Percentiles rank a stretch among this genome's conserved stretches.
Evolutionary conservation across 805 yeast species (phyloP).

Genomic region (Millerozyma acaciae): DNA sequence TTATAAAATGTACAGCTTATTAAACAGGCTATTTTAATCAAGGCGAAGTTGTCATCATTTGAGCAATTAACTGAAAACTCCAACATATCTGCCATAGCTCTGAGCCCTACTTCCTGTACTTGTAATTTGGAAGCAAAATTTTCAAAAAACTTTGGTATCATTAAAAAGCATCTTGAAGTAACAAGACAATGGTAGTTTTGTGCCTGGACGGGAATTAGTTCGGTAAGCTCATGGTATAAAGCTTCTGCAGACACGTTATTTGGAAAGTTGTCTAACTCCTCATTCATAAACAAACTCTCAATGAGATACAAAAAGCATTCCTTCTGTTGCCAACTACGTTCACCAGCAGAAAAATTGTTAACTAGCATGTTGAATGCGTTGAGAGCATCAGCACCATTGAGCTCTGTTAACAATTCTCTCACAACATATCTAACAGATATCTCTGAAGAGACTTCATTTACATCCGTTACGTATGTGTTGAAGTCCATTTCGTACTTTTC

Average conservation of each 20-base stretch:
- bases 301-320: conserved; percentile 43
- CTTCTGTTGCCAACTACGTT: conserved; percentile 21
- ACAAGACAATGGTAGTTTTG: conserved; percentile 30
- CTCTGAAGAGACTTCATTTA: conserved; percentile 62
- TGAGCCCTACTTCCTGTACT: conserved; percentile 28
- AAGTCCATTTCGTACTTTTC: conserved; percentile 57
- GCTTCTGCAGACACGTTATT: conserved; percentile 12
- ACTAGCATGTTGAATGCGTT: conserved; percentile 16
- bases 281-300: conserved; percentile 42
- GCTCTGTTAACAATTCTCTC: conserved; percentile 51
- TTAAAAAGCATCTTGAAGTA: conserved; percentile 44
- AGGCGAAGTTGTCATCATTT: conserved; percentile 13
- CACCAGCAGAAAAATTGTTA: conserved; percentile 5
- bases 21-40: conserved; percentile 31
- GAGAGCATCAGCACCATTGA: conserved; percentile 39
- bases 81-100: conserved; percentile 22
- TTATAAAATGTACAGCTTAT: conserved; percentile 53
- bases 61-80: conserved; percentile 16
- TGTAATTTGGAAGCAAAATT: conserved; percentile 41
- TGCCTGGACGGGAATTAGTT: conserved; percentile 15
- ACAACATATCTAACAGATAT: conserved; percentile 56
- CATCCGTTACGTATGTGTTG: conserved; percentile 68
- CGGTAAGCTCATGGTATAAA: conserved; percentile 6
- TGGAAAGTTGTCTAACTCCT: conserved; percentile 20
- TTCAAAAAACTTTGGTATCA: conserved; percentile 55